Conservation (phyloP, 495 filamentous ascomycete genomes). For the Podospora bellae-mahoneyi region DNA sequence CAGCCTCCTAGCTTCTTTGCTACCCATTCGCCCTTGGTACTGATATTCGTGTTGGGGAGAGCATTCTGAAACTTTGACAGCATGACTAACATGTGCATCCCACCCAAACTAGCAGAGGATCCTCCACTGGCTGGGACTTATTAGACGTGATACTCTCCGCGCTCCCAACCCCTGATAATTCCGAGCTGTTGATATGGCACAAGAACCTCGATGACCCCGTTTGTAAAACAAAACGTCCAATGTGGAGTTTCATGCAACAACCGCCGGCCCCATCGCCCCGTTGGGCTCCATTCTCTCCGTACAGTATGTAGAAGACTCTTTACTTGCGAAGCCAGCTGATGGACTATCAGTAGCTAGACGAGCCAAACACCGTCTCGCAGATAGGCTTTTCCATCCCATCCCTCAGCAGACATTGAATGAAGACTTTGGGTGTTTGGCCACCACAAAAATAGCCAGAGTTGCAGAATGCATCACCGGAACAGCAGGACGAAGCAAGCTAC, state of each 20-base stretch:
- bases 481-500: not conserved
- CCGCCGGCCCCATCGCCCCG: not conserved
- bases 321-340: not conserved
- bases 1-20: constrained; percentile 12
- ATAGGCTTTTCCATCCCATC: not conserved
- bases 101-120: not conserved
- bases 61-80: not conserved
- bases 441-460: not conserved
- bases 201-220: not conserved
- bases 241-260: constrained; percentile 2
- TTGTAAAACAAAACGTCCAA: not conserved
- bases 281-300: not conserved
- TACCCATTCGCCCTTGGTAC: not conserved
- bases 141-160: not conserved
- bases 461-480: not conserved
- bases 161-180: not conserved
- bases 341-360: not conserved
- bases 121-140: not conserved
- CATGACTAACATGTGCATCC: constrained; percentile 1
- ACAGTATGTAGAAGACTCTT: not conserved
- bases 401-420: not conserved
- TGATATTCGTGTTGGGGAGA: not conserved
- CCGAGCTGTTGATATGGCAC: not conserved
- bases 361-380: not conserved
- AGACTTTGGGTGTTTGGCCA: not conserved